These are phyloP conservation scores for Mycena sanguinolenta DNA, from an alignment of 768 basidiomycete genomes.

Conservation along the genomic window DNA sequence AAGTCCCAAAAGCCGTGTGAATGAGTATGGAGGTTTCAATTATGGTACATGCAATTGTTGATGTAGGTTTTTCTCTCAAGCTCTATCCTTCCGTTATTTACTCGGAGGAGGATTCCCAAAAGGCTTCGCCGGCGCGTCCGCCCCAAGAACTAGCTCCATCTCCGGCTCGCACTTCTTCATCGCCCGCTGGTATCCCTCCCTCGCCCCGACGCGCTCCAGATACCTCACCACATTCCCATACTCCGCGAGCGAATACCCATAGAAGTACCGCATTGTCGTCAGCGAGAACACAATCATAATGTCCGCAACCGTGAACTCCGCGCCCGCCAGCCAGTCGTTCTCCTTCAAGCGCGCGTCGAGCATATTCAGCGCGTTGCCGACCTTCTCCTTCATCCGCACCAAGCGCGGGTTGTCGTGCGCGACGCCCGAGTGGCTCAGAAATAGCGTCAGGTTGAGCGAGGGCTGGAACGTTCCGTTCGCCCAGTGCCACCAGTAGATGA, in stretches of 20 bases:
- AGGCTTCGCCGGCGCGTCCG: neutral
- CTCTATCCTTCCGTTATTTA: neutral
- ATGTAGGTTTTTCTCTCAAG: neutral
- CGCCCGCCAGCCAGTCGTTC: neutral
- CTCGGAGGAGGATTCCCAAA: neutral
- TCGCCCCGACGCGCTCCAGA: neutral
- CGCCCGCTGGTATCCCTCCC: slow-evolving; percentile 1
- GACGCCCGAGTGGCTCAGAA: neutral
- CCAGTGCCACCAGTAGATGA: slow-evolving; percentile 8
- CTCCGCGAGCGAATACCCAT: neutral
- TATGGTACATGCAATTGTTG: neutral
- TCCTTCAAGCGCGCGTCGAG: neutral
- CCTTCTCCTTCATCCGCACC: neutral
- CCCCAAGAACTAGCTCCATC: neutral
- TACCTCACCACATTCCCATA: neutral
- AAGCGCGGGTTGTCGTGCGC: neutral
- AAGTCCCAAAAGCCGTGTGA: neutral
- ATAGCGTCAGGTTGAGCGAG: neutral
- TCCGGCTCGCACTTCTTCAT: slow-evolving; percentile 3
- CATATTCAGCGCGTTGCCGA: neutral
- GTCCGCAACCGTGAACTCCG: slow-evolving; percentile 1
- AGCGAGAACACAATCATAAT: slow-evolving; percentile 1
- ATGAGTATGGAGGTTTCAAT: neutral
- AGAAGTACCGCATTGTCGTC: slow-evolving; percentile 1
- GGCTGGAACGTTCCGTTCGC: slow-evolving; percentile 2